Evolutionary conservation across 2,329 filamentous ascomycete genomes (phyloP).

Genomic region (Aspergillus ochraceus): DNA sequence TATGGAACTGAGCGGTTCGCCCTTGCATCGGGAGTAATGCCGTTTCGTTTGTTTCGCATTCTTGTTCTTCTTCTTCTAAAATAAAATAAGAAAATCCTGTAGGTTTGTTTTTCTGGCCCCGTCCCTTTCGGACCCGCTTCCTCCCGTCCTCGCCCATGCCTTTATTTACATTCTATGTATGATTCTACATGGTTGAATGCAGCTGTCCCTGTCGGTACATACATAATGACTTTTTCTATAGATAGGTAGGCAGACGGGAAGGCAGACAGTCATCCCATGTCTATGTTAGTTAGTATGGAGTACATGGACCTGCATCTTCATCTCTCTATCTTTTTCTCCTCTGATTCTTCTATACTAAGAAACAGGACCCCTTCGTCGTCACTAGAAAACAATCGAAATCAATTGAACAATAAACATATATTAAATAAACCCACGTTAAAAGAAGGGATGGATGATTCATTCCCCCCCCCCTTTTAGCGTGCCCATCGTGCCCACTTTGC

Average conservation of each 20-base stretch:
- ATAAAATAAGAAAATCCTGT: neutral
- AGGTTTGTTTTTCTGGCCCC: neutral
- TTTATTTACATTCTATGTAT: neutral
- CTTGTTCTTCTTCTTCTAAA: neutral
- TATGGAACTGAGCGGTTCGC: neutral
- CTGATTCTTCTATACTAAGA: too few relatives aligned
- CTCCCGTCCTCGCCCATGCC: neutral
- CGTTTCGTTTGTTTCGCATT: neutral
- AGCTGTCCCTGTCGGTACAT: neutral
- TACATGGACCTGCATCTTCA: too few relatives aligned
- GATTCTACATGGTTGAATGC: neutral
- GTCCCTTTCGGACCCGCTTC: neutral
- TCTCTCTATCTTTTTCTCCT: neutral
- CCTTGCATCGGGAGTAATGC: neutral
- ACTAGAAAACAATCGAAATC: neutral
- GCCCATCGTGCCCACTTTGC: neutral
- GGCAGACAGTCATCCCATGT: neutral
- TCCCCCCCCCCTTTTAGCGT: neutral
- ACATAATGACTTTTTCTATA: neutral
- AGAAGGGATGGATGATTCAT: neutral
- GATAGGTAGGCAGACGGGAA: neutral
- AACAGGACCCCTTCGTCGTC: too few relatives aligned
- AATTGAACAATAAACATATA: too few relatives aligned
- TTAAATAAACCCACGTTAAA: too few relatives aligned
- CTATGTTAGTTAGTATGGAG: neutral